Conservation (phyloP, 2,329 filamentous ascomycete species). For the Tolypocladium paradoxum region DNA sequence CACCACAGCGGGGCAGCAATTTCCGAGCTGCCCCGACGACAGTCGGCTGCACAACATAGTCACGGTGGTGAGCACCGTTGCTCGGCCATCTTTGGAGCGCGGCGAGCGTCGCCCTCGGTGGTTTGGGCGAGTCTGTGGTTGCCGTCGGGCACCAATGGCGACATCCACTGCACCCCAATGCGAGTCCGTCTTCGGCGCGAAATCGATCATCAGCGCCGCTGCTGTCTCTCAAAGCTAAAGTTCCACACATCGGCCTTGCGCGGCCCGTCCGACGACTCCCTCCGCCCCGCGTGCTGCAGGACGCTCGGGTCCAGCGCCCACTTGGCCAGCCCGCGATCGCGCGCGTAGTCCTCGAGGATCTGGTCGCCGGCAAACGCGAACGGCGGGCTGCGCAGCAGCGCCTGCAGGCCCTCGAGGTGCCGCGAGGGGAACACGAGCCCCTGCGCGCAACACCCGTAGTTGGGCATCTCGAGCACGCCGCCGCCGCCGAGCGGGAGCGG, state of each 20-base stretch:
- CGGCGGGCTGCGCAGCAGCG: slow-evolving; percentile 17
- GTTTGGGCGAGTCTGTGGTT: no score
- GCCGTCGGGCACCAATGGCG: no score
- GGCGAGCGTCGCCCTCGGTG: no score
- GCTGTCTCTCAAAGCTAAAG: slow-evolving; percentile 20
- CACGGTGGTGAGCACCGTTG: no score
- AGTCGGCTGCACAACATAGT: no score
- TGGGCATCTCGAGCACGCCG: slow-evolving; percentile 22
- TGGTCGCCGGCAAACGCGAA: slow-evolving; percentile 23
- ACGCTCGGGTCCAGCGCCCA: slow-evolving; percentile 27
- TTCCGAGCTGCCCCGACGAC: no score
- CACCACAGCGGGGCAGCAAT: no score
- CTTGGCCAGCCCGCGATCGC: slow-evolving; percentile 16
- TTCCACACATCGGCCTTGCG: slow-evolving; percentile 22
- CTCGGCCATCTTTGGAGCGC: no score
- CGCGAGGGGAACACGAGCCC: slow-evolving; percentile 22
- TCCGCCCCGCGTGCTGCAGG: slow-evolving; percentile 24
- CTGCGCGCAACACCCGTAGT: slow-evolving; percentile 27
- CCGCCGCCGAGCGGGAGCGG: slow-evolving; percentile 3
- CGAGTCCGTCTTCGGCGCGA: no score
- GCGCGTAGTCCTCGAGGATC: slow-evolving; percentile 23
- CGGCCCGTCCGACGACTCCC: slow-evolving; percentile 17
- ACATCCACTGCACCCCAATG: no score
- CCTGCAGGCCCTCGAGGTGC: slow-evolving; percentile 16
- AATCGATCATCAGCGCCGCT: no score